Percentiles rank a stretch among this genome's conserved stretches.
phyloP scores from a whole-genome alignment of 2,329 filamentous ascomycete species.

The Colletotrichum sp. region DNA sequence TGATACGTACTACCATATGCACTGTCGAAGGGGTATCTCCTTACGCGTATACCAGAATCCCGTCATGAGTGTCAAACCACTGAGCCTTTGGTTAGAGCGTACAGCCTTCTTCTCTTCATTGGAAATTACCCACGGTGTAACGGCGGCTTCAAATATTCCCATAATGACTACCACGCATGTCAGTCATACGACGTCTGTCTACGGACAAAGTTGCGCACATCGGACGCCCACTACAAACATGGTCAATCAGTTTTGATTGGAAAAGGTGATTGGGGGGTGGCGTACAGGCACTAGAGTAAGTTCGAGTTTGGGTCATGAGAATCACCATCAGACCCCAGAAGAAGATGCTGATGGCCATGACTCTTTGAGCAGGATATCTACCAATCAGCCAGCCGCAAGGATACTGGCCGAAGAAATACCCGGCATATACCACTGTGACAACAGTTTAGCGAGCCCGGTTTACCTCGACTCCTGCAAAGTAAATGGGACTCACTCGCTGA shows the following conservation, averaged over 20 bases:
- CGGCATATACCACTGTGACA: slow-evolving; percentile 37
- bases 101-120: fast-evolving
- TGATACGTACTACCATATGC: slow-evolving; percentile 31
- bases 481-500: slow-evolving; percentile 29
- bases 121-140: neutral
- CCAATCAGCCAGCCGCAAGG: slow-evolving; percentile 44
- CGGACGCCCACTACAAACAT: neutral
- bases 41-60: slow-evolving; percentile 39
- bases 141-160: neutral
- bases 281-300: slow-evolving; percentile 30
- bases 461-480: fast-evolving
- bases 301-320: slow-evolving; percentile 34
- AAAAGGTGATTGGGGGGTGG: fast-evolving
- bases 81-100: fast-evolving
- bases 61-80: slow-evolving; percentile 16
- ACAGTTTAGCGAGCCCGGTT: neutral
- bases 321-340: slow-evolving; percentile 35
- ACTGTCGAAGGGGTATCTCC: slow-evolving; percentile 39
- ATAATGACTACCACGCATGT: neutral
- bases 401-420: slow-evolving; percentile 45
- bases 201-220: neutral
- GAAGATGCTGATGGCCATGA: slow-evolving; percentile 26
- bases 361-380: slow-evolving; percentile 37
- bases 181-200: fast-evolving
- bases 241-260: neutral